Base-by-base conservation (phyloP, 2,329 filamentous ascomycete species). In the Talaromyces sp. region DNA sequence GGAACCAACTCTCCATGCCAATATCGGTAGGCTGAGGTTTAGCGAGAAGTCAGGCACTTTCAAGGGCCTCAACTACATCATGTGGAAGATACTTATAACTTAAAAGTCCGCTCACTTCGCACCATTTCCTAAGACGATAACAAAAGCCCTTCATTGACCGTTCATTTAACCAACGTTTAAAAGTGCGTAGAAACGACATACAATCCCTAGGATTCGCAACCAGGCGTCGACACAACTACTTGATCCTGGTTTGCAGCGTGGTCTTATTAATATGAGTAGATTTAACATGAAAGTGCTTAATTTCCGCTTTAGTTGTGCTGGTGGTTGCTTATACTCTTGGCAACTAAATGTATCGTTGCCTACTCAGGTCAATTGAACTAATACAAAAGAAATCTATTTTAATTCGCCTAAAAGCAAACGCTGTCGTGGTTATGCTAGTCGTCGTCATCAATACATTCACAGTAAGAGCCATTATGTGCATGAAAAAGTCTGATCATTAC, bases 61-160 rank as follows among this genome's bases (percentile, higher is more conserved):
- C 72, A 35, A 80, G 62, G 6, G 72, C 72, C 56, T 72, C 53
- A 6, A 78, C 68, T 0, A 78, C 67, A 32, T 76, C 73, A 5
- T 75, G 68, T 11, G 75, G 74, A 58, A 80, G 62, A 1, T 43
- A 19, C 41, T 43, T 43, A 43, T 19, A 19, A n/a, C 41, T n/a
- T n/a, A 43, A 43, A 43, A 43, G 41, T 43, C 41, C 41, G 41
- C n/a, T 21, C 9, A 43, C n/a, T n/a, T 21, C 41, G 41, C n/a
- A 43, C 11, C 41, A 21, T 21, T 43, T 43, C 41, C 41, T 21
- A 43, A 43, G 10, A 21, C 41, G 21, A n/a, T 26, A 43, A 35
- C 5, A 35, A 35, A 35, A 14, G 32, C 32, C 32, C 11, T 12
- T 35, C 32, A 14, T 35, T 35, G 32, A 14, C 32, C 32, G 12